Conservation (phyloP, 352 stramenopile species). For the Phytophthora macrochlamydospora region DNA sequence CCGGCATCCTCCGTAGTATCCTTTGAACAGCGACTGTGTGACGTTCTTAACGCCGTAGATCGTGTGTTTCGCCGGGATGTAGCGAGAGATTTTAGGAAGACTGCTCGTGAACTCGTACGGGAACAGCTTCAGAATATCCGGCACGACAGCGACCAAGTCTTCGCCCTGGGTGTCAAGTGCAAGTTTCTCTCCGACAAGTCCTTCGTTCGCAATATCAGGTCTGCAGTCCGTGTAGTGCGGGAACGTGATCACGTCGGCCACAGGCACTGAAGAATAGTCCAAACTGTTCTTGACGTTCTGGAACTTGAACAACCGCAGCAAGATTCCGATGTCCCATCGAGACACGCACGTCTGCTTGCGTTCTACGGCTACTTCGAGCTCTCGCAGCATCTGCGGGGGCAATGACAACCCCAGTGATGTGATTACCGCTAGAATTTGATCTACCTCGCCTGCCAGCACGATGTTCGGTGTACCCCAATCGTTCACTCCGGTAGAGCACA, state of each 20-base stretch:
- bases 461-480: constrained; percentile 12
- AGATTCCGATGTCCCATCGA: constrained; percentile 13
- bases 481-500: constrained; percentile 14
- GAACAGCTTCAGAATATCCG: constrained; percentile 15
- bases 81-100: constrained; percentile 9
- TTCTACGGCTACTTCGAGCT: constrained; percentile 7
- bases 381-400: constrained; percentile 5
- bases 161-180: constrained; percentile 7
- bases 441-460: constrained; percentile 1
- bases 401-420: constrained; percentile 6
- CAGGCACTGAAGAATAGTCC: constrained; percentile 16
- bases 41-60: constrained; percentile 19
- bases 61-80: constrained; percentile 16
- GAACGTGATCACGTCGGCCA: constrained; percentile 11
- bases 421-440: constrained; percentile 6
- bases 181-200: constrained; percentile 5
- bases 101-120: constrained; percentile 16
- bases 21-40: constrained; percentile 15
- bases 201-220: constrained; percentile 10
- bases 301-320: constrained; percentile 22
- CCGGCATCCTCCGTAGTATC: constrained; percentile 15
- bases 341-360: constrained; percentile 9
- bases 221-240: constrained; percentile 24
- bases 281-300: constrained; percentile 12
- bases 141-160: constrained; percentile 11